Percentiles rank a stretch among this genome's conserved stretches.
phyloP scores from a whole-genome alignment of 225 moss, liverwort and hornwort species.

The Physcomitrellopsis africana region DNA sequence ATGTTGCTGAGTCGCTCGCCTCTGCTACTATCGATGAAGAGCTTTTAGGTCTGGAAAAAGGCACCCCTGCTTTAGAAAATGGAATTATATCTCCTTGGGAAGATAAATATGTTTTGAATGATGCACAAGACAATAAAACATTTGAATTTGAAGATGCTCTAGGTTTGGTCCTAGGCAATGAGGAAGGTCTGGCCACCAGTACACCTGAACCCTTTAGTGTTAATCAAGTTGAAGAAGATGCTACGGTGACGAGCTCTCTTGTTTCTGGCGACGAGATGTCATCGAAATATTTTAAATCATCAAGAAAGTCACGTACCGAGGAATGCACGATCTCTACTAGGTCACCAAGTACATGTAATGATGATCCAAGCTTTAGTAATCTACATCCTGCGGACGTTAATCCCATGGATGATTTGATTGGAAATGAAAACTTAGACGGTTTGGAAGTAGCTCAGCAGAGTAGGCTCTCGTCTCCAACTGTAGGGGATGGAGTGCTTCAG shows the following conservation, averaged over 20 bases:
- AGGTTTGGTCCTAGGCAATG: conserved; percentile 49
- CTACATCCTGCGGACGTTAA: conserved; percentile 22
- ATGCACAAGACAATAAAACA: conserved; percentile 29
- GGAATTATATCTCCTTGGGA: conserved; percentile 32
- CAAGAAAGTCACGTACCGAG: conserved; percentile 19
- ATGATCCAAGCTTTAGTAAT: conserved; percentile 22
- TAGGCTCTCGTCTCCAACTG: conserved; percentile 37
- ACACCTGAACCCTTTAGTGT: conserved; percentile 16
- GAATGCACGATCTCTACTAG: conserved; percentile 18
- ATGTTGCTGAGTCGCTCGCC: conserved; percentile 20
- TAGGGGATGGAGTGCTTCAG: conserved; percentile 57
- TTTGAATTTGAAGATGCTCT: conserved; percentile 60
- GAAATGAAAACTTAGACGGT: conserved; percentile 27
- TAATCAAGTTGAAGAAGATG: conserved; percentile 29
- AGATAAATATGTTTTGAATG: conserved; percentile 33
- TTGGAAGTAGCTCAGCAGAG: conserved; percentile 38
- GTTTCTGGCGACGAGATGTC: conserved; percentile 26
- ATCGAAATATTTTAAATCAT: conserved; percentile 24
- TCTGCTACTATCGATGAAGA: conserved; percentile 35
- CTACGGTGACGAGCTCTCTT: conserved; percentile 24
- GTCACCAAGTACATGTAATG: conserved; percentile 27
- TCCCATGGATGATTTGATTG: conserved; percentile 24
- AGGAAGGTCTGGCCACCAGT: conserved; percentile 34
- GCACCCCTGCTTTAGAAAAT: conserved; percentile 28
- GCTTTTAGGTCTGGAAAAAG: conserved; percentile 36